These are phyloP conservation scores for Penicillium manginii DNA, from an alignment of 495 filamentous ascomycete genomes.

Conservation along the genomic window DNA sequence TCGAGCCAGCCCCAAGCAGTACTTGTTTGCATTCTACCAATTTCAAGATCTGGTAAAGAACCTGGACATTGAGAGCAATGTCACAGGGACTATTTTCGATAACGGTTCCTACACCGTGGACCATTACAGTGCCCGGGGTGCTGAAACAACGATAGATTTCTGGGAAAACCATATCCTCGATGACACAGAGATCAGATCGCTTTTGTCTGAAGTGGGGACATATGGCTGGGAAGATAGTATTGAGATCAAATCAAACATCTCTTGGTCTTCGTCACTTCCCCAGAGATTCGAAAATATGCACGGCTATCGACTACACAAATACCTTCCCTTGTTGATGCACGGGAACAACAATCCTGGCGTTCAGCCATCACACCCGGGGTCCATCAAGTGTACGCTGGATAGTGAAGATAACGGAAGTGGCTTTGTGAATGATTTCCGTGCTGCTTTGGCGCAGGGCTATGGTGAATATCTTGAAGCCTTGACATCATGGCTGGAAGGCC, in stretches of 20 bases:
- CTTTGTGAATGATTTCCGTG: slow-evolving; percentile 29
- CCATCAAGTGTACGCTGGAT: slow-evolving; percentile 21
- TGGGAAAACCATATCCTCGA: slow-evolving; percentile 33
- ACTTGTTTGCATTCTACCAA: too few species aligned
- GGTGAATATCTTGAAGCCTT: neutral
- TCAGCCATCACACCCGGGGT: slow-evolving; percentile 13
- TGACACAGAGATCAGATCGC: slow-evolving; percentile 21
- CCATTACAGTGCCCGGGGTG: slow-evolving; percentile 36
- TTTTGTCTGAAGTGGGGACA: slow-evolving; percentile 34
- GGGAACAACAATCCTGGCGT: neutral
- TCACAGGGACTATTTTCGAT: slow-evolving; percentile 11
- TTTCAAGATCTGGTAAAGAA: too few species aligned
- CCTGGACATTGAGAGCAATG: too few species aligned
- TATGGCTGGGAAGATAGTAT: slow-evolving; percentile 35
- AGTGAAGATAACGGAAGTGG: slow-evolving; percentile 18
- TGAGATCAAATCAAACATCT: slow-evolving; percentile 23
- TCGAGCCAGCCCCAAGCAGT: too few species aligned
- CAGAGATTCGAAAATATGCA: slow-evolving; percentile 21
- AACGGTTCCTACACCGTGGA: slow-evolving; percentile 38
- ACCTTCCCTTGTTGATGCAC: neutral
- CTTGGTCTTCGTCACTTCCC: slow-evolving; percentile 24
- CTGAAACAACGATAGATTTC: slow-evolving; percentile 28
- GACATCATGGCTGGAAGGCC: slow-evolving; percentile 1
- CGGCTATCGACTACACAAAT: slow-evolving; percentile 23
- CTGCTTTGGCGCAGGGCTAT: neutral